Evolutionary conservation across 257 asterid species (phyloP).

Genomic region (Verbena officinalis): DNA sequence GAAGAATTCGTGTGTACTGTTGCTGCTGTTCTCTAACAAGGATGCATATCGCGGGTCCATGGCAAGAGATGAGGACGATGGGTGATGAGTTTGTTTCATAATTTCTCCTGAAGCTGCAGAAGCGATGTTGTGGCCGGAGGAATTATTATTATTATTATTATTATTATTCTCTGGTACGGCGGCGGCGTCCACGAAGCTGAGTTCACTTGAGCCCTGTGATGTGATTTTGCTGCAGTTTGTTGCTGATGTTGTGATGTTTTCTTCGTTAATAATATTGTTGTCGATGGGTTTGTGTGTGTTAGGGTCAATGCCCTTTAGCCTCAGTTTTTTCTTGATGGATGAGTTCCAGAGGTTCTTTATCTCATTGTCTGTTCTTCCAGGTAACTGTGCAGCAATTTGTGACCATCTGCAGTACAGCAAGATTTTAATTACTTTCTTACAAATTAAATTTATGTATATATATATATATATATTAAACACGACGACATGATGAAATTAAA

Average conservation of each 20-base stretch:
- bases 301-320: constrained; percentile 87
- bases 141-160: no score
- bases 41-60: constrained; percentile 35
- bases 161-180: constrained; percentile 20
- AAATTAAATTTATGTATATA: no score
- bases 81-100: constrained; percentile 23
- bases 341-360: constrained; percentile 95
- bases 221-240: constrained; percentile 34
- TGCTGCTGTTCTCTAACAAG: constrained; percentile 27
- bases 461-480: no score
- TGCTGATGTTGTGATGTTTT: constrained; percentile 33
- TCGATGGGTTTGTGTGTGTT: constrained; percentile 80
- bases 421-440: neutral
- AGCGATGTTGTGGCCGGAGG: no score
- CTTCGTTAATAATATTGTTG: constrained; percentile 23
- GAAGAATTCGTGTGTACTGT: constrained; percentile 69
- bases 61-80: constrained; percentile 4
- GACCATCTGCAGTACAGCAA: constrained; percentile 61
- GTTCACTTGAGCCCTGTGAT: constrained; percentile 56
- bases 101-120: no score
- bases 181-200: constrained; percentile 45
- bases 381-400: constrained; percentile 84
- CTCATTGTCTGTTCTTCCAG: constrained; percentile 92
- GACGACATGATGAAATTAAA: no score
- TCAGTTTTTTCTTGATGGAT: constrained; percentile 84